Evolutionary conservation across 305 asterid species (phyloP), one percentile per base, ranked within the genome.

Genomic region (Fraxinus albicans): DNA sequence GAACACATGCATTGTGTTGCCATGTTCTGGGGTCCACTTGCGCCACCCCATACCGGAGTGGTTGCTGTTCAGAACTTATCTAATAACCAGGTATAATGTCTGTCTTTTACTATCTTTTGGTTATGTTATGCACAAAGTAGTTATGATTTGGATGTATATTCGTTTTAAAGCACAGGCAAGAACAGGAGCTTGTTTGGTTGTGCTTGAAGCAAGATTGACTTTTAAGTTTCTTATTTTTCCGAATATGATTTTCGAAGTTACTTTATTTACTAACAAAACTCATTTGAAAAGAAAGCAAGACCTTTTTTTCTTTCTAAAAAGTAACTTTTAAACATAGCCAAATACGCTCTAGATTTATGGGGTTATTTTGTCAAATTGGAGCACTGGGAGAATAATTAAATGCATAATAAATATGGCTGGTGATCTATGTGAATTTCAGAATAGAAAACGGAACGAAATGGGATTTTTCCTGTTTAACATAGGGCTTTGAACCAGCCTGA

Each of bases 1-100:
- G 99, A 96, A 81, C 99, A 96, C 83, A 96, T 96, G 99, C 99
- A 96, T 87, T 96, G 99, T 86, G 90, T 96, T 90, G 99, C 99
- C 84, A 91, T 93, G 98, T 93, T 96, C 87, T 96, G 98, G 98
- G 99, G 99, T 36, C 98, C 98, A 82, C 98, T 96, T 81, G 98
- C 98, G 73, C 98, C 99, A 67, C 98, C 98, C 73, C 93, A 89
- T 78, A 89, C 99, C 40, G 98, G 99, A 44, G 94, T 94, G 86
- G 94, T 96, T 72, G 98, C 99, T 72, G 91, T 96, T 76, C 99
- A 93, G 88, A 93, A 87, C 88, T 91, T 96, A 81, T 91, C 99
- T 42, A 96, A 90, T 90, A 93, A 90, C 87, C 98, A 93, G 97
- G 99, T 96, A 73, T 73, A 33, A 17, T 73, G 17, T 33, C 50